Evolutionary conservation across 768 basidiomycete genomes (phyloP).

Genomic region (Leccinum uliginosum): DNA sequence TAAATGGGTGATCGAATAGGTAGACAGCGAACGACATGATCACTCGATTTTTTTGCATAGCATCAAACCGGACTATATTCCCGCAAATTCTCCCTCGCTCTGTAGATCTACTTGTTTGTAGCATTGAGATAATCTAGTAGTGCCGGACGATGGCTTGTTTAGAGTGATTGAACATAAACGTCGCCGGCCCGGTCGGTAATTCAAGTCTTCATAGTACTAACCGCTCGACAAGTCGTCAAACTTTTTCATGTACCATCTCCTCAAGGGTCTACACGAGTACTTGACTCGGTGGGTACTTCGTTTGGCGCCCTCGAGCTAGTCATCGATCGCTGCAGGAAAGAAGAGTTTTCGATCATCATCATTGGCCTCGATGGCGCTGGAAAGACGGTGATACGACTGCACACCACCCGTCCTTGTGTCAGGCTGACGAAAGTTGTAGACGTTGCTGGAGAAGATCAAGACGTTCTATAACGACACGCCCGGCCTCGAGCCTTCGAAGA

Average conservation of each 20-base stretch:
- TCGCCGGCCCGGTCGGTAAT: not conserved
- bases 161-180: not conserved
- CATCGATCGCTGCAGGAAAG: conserved; percentile 49
- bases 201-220: not conserved
- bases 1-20: conserved; percentile 62
- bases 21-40: not conserved
- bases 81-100: not conserved
- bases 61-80: conserved; percentile 3
- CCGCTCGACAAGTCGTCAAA: not conserved
- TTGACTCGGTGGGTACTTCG: conserved; percentile 59
- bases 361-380: conserved; percentile 91
- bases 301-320: not conserved
- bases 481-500: conserved; percentile 87
- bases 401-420: no score
- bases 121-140: conserved; percentile 11
- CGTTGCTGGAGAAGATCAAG: conserved; percentile 90
- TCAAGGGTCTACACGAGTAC: conserved; percentile 89
- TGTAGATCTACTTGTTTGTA: conserved; percentile 19
- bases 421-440: conserved; percentile 39
- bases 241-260: conserved; percentile 79
- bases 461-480: conserved; percentile 84
- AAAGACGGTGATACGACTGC: conserved; percentile 61
- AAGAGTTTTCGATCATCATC: conserved; percentile 93
- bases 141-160: not conserved
- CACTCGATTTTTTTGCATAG: conserved; percentile 1